phyloP scores from a whole-genome alignment of 768 basidiomycete genomes.

The Xerocomus spinulosus region DNA sequence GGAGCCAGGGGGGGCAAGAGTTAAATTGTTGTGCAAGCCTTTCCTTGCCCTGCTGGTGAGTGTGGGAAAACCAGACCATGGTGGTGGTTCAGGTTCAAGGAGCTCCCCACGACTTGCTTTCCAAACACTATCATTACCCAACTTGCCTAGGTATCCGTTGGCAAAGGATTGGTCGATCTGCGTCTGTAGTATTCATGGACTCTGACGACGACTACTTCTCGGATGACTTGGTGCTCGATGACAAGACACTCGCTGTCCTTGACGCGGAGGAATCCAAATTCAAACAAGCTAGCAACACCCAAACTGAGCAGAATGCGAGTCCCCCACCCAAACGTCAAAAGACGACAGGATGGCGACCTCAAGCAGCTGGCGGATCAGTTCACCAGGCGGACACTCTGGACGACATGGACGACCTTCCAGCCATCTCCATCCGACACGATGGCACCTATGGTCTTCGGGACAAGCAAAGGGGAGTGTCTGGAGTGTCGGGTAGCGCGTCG shows the following conservation, averaged over 20 bases:
- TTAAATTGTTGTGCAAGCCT: too few species aligned
- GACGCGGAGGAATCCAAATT: constrained; percentile 52
- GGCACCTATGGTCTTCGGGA: constrained; percentile 49
- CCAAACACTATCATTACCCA: too few species aligned
- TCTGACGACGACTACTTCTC: constrained; percentile 66
- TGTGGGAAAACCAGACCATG: too few species aligned
- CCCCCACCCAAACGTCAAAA: constrained; percentile 56
- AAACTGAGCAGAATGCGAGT: constrained; percentile 24
- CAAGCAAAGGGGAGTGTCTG: constrained; percentile 13
- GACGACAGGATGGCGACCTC: constrained; percentile 43
- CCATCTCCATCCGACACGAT: constrained; percentile 56
- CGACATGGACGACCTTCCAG: constrained; percentile 54
- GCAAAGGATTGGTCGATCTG: too few species aligned
- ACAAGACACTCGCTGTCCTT: constrained; percentile 53
- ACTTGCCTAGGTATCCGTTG: too few species aligned
- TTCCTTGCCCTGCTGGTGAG: too few species aligned
- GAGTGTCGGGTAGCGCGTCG: constrained; percentile 8
- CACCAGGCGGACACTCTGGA: constrained; percentile 26
- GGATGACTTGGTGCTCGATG: constrained; percentile 63
- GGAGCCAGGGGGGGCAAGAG: too few species aligned
- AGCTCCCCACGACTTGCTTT: too few species aligned
- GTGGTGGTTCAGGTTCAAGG: too few species aligned
- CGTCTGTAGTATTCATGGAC: constrained; percentile 47
- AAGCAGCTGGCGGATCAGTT: constrained; percentile 25
- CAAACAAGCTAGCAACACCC: constrained; percentile 19